Percentiles rank a stretch among this genome's conserved stretches.
phyloP scores from a whole-genome alignment of 2,329 filamentous ascomycete genomes.

The Ophiostoma sp. region DNA sequence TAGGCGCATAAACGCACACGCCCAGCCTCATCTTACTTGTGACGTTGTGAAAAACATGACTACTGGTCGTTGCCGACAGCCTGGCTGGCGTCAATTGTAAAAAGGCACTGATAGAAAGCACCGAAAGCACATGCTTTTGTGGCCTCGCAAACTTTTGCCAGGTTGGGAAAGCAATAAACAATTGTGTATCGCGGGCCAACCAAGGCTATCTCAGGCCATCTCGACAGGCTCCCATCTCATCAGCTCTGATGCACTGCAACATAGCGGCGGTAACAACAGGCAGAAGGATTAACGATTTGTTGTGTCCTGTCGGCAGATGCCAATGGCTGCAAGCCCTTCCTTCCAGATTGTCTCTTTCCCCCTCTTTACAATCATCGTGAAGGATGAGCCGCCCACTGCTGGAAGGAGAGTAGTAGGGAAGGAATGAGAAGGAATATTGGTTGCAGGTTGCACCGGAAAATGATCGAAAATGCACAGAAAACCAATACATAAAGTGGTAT shows the following conservation, averaged over 20 bases:
- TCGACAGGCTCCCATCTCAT: not conserved
- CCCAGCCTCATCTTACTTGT: not conserved
- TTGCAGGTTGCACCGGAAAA: not conserved
- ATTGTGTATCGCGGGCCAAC: not conserved
- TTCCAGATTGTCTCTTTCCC: not conserved
- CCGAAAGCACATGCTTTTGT: not conserved
- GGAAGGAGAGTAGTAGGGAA: not conserved
- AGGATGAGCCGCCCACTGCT: conserved; percentile 7
- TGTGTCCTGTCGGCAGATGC: not conserved
- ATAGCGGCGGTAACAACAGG: not conserved
- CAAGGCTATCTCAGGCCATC: too few relatives aligned
- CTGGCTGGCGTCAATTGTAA: not conserved
- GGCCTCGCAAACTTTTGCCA: not conserved
- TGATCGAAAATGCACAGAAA: not conserved
- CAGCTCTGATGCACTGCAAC: not conserved
- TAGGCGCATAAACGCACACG: conserved; percentile 4
- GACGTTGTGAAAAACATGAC: not conserved
- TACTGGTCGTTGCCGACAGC: not conserved
- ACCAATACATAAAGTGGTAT: not conserved
- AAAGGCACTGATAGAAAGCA: not conserved
- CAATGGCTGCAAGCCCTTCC: not conserved
- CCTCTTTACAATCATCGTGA: not conserved
- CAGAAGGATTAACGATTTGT: not conserved
- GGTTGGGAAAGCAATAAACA: not conserved
- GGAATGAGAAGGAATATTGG: not conserved